Conservation (phyloP, 1,284 basidiomycete species). For the Inonotus hispidus region DNA sequence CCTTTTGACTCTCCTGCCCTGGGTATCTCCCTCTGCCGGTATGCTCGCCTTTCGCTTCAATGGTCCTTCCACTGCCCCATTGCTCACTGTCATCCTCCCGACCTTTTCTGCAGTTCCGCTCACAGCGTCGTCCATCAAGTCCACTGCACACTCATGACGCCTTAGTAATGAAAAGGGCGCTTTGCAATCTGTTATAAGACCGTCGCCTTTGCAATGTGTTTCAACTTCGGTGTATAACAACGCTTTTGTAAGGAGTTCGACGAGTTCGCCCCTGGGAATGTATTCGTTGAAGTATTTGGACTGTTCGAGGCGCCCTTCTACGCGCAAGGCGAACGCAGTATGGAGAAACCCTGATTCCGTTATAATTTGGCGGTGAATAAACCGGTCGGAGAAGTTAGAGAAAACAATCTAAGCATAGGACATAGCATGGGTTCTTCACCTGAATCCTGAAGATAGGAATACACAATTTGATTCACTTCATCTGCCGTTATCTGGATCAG, state of each 20-base stretch:
- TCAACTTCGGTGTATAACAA: slow-evolving; percentile 82
- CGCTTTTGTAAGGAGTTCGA: slow-evolving; percentile 76
- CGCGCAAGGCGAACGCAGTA: slow-evolving; percentile 68
- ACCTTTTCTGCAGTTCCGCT: slow-evolving; percentile 11
- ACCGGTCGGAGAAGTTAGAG: not conserved
- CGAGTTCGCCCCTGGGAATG: slow-evolving; percentile 76
- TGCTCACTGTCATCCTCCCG: slow-evolving; percentile 6
- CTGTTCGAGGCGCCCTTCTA: slow-evolving; percentile 62
- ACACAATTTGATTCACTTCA: slow-evolving; percentile 79
- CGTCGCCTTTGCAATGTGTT: slow-evolving; percentile 64
- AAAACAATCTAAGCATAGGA: slow-evolving; percentile 13
- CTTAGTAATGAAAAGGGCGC: slow-evolving; percentile 66
- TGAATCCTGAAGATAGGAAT: slow-evolving; percentile 77
- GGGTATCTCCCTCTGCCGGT: slow-evolving; percentile 15
- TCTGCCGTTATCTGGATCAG: slow-evolving; percentile 58
- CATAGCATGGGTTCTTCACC: slow-evolving; percentile 36
- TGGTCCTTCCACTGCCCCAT: slow-evolving; percentile 12
- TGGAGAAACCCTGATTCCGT: slow-evolving; percentile 60
- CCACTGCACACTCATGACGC: slow-evolving; percentile 56
- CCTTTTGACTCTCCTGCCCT: slow-evolving; percentile 18
- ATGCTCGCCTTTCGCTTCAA: slow-evolving; percentile 19
- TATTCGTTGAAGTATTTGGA: slow-evolving; percentile 62
- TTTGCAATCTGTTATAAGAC: slow-evolving; percentile 57
- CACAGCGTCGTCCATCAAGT: slow-evolving; percentile 26
- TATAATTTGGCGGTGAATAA: slow-evolving; percentile 8